Conservation (phyloP, 1,284 basidiomycete genomes). For the Sparassis latifolia region DNA sequence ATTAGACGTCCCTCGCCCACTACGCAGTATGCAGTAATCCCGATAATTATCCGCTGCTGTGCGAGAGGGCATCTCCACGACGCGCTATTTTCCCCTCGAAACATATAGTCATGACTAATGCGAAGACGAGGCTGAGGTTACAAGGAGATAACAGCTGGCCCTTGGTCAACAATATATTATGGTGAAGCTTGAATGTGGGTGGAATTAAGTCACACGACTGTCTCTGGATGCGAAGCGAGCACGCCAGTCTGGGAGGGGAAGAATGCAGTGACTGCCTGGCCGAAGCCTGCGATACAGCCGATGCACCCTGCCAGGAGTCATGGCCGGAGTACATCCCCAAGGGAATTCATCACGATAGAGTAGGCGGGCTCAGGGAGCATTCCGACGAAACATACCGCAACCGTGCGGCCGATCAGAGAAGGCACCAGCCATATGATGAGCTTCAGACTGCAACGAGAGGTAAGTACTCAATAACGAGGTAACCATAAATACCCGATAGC, state of each 20-base stretch:
- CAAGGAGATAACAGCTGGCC: too few species aligned
- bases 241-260: conserved; percentile 52
- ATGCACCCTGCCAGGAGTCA: conserved; percentile 49
- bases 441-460: conserved; percentile 33
- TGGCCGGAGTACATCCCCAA: conserved; percentile 40
- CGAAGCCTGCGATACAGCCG: conserved; percentile 52
- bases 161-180: too few species aligned
- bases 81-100: too few species aligned
- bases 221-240: conserved; percentile 30
- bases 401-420: conserved; percentile 44
- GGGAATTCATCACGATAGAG: conserved; percentile 47
- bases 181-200: too few species aligned
- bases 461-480: conserved; percentile 31
- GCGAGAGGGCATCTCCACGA: too few species aligned
- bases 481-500: conserved; percentile 21
- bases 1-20: too few species aligned
- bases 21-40: too few species aligned
- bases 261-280: conserved; percentile 46
- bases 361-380: conserved; percentile 46
- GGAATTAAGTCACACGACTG: too few species aligned
- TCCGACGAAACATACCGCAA: conserved; percentile 50
- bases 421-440: conserved; percentile 57
- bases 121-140: too few species aligned
- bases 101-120: too few species aligned
- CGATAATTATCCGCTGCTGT: too few species aligned